Evolutionary conservation across 2,329 filamentous ascomycete genomes (phyloP).

Genomic region (Raffaelea albimanens): DNA sequence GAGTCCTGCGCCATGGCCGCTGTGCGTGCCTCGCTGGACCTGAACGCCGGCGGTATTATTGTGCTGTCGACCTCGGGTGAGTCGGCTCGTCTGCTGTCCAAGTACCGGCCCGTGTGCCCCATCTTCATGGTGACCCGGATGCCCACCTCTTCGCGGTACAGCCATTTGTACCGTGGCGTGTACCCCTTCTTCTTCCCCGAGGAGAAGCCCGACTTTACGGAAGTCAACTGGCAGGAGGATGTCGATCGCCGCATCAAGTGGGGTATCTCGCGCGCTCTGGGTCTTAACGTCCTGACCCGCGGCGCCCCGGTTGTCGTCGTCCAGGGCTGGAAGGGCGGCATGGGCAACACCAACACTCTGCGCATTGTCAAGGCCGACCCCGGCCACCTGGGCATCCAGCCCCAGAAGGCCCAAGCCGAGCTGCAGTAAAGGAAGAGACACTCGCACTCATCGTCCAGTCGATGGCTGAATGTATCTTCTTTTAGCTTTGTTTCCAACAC

Average conservation of each 20-base stretch:
- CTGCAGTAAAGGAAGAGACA: too few species aligned
- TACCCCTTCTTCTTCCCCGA: conserved; percentile 95
- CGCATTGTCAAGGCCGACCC: conserved; percentile 54
- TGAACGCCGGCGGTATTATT: conserved; percentile 93
- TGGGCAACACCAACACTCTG: conserved; percentile 83
- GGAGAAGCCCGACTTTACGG: conserved; percentile 86
- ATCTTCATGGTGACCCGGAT: conserved; percentile 99
- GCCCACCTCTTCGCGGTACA: conserved; percentile 73
- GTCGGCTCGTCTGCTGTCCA: conserved; percentile 90
- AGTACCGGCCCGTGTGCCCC: conserved; percentile 97
- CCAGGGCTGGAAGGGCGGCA: conserved; percentile 84
- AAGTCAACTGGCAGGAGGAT: conserved; percentile 96
- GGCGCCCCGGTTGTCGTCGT: conserved; percentile 74
- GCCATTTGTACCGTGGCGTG: conserved; percentile 92
- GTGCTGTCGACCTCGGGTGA: conserved; percentile 93
- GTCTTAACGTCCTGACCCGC: conserved; percentile 64
- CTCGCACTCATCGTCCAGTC: too few species aligned
- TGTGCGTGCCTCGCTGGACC: conserved; percentile 87
- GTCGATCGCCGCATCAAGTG: conserved; percentile 96
- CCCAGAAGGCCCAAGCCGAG: conserved; percentile 20
- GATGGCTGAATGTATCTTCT: too few species aligned
- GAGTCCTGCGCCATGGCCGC: conserved; percentile 97
- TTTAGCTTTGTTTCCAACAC: too few species aligned
- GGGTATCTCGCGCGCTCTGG: conserved; percentile 80
- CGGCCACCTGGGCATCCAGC: conserved; percentile 46